Base-by-base conservation (phyloP, 139 green algal genomes). In the Haematococcus sp. region DNA sequence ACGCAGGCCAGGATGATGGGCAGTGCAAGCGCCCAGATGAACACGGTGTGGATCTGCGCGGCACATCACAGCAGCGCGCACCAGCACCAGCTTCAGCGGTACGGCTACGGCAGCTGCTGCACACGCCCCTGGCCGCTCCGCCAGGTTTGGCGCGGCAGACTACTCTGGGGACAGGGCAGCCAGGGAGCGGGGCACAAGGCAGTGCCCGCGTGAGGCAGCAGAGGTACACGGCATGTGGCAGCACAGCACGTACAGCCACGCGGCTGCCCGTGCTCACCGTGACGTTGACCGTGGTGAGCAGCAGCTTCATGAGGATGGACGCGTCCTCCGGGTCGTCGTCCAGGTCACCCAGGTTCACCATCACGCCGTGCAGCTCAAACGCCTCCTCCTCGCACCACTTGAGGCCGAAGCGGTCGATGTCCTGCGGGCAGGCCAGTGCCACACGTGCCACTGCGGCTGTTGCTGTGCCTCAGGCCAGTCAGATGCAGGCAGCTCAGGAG, bases 11-110 rank as follows among this genome's bases (percentile, higher is more conserved):
- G 31, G 16, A 78, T 54, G 35, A 83, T 20, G 20, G 77, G 77
- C 30, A 74, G 27, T 1, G 33, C 66, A 27, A 79, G 68, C 59
- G 49, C 20, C 77, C 77, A 83, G 59, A 83, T 83, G 77, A 79
- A 83, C 5, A 73, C 25, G 4, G 72, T 73, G 67, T 83, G 77
- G 22, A 83, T 40, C 52, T 75, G 68, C 27, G 40, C 7, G 11
- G 40, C 7, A 7, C 40, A 49, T n/a, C n/a, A n/a, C n/a, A n/a
- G n/a, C n/a, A n/a, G n/a, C n/a, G n/a, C n/a, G n/a, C n/a, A n/a
- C n/a, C n/a, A n/a, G n/a, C n/a, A n/a, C n/a, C n/a, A n/a, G n/a
- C n/a, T n/a, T n/a, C n/a, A n/a, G n/a, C n/a, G n/a, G n/a, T n/a
- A n/a, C n/a, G n/a, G n/a, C n/a, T n/a, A n/a, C n/a, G n/a, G n/a